Base-by-base conservation (phyloP, 106 monocot genomes). In the Dendrobium officinale region DNA sequence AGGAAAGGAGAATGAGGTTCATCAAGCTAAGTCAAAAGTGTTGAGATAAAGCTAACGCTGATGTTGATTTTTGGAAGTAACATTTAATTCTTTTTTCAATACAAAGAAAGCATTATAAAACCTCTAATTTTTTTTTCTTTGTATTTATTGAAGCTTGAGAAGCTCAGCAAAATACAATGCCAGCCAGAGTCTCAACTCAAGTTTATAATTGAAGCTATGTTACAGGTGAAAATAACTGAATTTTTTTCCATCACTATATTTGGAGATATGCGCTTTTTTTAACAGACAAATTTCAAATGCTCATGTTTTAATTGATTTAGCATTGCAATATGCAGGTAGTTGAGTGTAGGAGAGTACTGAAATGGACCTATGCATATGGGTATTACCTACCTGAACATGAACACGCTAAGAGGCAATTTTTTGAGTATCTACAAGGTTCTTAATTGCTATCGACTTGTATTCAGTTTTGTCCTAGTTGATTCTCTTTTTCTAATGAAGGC, bases 291-390 rank as follows among this genome's bases (percentile, higher is more conserved):
- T 27, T 20, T 42, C 5, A 73, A 67, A 70, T 70, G 15, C 15
- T 33, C 9, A 19, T 24, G 1, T 27, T 20, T 11, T 49, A 22
- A 40, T 31, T 41, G 15, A 43, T 56, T n/a, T 9, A 44, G 59
- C 26, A 68, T 82, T 82, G 67, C 33, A 75, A 49, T 45, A 61
- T 88, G 79, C 86, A 95, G 92, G 93, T 95, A 58, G 91, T 93
- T 24, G 91, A 95, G 47, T 92, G 95, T 78, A 85, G 95, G 70
- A 81, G 95, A 79, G 95, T 95, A 61, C 83, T 95, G 49, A 95
- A 93, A 80, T 95, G 95, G 95, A 95, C 92, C 27, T 95, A 95
- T 85, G 88, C 95, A 3, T 92, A 93, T 82, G 95, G 95, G 45
- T 95, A 87, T 80, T 95, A 95, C 81, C 70, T 95, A 20, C 95